These are phyloP conservation scores for Cucumis melo DNA, from an alignment of 306 rosid species.

Conservation along the genomic window DNA sequence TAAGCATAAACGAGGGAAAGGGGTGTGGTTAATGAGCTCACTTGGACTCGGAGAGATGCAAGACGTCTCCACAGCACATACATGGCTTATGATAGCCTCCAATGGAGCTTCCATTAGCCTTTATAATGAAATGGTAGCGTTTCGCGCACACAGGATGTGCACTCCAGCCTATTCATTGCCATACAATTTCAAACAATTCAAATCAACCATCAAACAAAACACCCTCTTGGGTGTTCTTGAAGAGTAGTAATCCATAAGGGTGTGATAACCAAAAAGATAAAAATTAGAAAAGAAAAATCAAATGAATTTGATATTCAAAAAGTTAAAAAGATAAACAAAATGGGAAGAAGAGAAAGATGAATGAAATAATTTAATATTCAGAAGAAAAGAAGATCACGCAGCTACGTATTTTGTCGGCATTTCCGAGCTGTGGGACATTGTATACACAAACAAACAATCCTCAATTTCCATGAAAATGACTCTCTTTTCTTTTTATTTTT, in stretches of 20 bases:
- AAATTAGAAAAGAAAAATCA: neutral
- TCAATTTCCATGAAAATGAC: neutral
- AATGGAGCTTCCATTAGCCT: slow-evolving; percentile 81
- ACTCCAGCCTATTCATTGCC: slow-evolving; percentile 65
- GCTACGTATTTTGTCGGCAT: neutral
- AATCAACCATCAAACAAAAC: neutral
- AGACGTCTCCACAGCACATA: slow-evolving; percentile 90
- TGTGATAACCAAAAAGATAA: neutral
- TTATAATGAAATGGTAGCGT: slow-evolving; percentile 86
- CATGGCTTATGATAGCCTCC: slow-evolving; percentile 97
- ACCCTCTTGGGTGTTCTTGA: neutral
- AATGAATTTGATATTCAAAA: neutral
- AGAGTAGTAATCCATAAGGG: neutral
- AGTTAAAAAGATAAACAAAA: neutral
- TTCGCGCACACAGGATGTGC: slow-evolving; percentile 87
- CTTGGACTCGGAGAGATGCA: slow-evolving; percentile 92
- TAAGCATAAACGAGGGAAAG: neutral
- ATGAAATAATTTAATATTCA: neutral
- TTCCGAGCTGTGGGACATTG: neutral
- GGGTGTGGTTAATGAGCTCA: slow-evolving; percentile 27
- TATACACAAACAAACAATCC: neutral
- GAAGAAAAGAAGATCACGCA: neutral
- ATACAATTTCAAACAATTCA: neutral
- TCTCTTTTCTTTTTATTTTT: neutral
- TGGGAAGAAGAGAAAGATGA: neutral